Base-by-base conservation (phyloP, 2,329 filamentous ascomycete genomes). In the Colletotrichum navitas region DNA sequence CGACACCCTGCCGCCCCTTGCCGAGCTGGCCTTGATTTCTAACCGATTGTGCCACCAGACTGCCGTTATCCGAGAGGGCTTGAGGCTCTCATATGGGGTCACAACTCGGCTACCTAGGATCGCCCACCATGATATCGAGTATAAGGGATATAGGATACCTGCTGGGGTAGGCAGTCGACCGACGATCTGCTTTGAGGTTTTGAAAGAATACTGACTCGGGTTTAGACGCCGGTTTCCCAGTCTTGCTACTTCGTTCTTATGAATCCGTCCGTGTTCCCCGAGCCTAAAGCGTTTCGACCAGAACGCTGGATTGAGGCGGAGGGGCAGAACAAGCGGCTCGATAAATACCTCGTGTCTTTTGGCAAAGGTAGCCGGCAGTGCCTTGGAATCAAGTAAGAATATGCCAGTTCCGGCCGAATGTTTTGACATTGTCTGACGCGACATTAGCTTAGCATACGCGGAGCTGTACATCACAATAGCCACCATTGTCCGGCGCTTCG, bases 281-380 rank as follows among this genome's bases (percentile, higher is more conserved):
- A 79, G 34, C 76, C 76, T 16, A 51, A 73, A 10, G 56, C 16
- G 5, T 79, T 79, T 63, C 60, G 71, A 8, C 78, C 78, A 36
- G 74, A 77, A 21, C 74, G 78, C 18, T 79, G 78, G 78, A 71
- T 76, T 24, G 69, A 76, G 45, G 75, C 75, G 12, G 68, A 65
- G 18, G 41, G 73, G n/a, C 21, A 49, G 11, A 73, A 68, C 12
- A 32, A 67, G 3, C 54, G 61, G 12, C 61, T 76, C 0, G 73
- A 72, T 10, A 73, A 55, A 24, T 74, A 64, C 49, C 62, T 76
- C 18, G 70, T 65, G 11, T 66, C 54, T 26, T 76, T 76, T 56
- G 73, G 60, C 16, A 71, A 74, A 65, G 75, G 75, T 11, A 75
- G 74, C 68, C 72, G 75, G 51, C 61, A 66, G 5, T 76, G 75